Conservation (phyloP, 441 rosid species). For the Erysimum cheiri region DNA sequence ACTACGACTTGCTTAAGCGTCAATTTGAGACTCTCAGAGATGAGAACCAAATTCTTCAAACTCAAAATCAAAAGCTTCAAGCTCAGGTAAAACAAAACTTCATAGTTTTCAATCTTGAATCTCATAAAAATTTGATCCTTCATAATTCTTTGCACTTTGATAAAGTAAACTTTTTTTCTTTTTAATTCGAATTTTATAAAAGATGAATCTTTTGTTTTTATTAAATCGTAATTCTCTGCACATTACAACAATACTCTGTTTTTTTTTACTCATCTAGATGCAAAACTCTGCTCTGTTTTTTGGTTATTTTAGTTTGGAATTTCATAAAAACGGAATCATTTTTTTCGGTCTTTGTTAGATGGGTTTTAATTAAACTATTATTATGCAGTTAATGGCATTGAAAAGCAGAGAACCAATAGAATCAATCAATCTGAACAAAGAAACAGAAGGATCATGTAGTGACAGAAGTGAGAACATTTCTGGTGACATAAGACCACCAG, state of each 20-base stretch:
- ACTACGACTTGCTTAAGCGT: conserved; percentile 77
- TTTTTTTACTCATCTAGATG: background rate
- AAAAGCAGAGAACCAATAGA: conserved; percentile 82
- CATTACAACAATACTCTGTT: background rate
- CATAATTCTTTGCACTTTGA: background rate
- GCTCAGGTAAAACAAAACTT: conserved; percentile 57
- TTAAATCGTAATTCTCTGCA: background rate
- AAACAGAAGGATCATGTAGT: conserved; percentile 93
- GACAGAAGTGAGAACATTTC: conserved; percentile 91
- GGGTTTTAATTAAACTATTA: background rate
- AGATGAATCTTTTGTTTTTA: background rate
- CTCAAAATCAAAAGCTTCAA: conserved; percentile 82
- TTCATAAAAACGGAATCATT: background rate
- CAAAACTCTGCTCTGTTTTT: background rate
- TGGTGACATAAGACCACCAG: conserved; percentile 62
- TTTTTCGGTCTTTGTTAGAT: background rate
- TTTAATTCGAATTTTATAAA: background rate
- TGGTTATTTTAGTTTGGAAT: background rate
- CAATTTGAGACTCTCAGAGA: conserved; percentile 77
- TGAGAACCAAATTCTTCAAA: conserved; percentile 71
- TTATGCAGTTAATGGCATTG: conserved; percentile 72
- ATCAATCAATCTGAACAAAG: conserved; percentile 90
- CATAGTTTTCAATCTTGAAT: background rate
- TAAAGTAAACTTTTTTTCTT: background rate
- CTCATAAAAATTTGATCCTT: background rate